These are phyloP conservation scores for Trichoderma sp. DNA, from an alignment of 2,329 filamentous ascomycete genomes.

Conservation along the genomic window DNA sequence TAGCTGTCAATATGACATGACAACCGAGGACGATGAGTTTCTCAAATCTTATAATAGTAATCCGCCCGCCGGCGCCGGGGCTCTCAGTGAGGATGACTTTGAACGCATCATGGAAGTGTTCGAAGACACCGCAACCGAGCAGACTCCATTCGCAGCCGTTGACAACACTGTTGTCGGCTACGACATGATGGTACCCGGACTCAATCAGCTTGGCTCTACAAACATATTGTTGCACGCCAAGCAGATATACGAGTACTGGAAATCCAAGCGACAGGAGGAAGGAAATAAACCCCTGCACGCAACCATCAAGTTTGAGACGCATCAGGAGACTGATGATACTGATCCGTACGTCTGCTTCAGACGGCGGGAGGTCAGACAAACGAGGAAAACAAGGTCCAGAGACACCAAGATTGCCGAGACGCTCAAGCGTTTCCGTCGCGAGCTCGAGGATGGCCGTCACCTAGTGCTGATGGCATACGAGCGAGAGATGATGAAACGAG, in stretches of 20 bases:
- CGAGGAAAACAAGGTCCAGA: constrained; percentile 89
- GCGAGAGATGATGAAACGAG: constrained; percentile 78
- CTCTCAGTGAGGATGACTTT: constrained; percentile 87
- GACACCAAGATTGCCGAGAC: constrained; percentile 96
- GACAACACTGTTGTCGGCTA: constrained; percentile 84
- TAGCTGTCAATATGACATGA: constrained; percentile 92
- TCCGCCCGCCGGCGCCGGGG: constrained; percentile 58
- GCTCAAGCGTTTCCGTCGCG: constrained; percentile 84
- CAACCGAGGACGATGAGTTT: constrained; percentile 83
- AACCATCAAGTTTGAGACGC: constrained; percentile 88
- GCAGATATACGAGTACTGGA: constrained; percentile 90
- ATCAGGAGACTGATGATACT: constrained; percentile 90
- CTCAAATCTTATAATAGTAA: constrained; percentile 83
- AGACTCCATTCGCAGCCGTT: constrained; percentile 86
- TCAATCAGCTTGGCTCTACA: constrained; percentile 55
- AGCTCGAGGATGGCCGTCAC: constrained; percentile 86
- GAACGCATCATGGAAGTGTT: constrained; percentile 95
- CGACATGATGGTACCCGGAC: constrained; percentile 73
- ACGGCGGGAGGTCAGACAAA: constrained; percentile 89
- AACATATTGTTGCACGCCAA: constrained; percentile 66
- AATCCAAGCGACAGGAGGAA: constrained; percentile 64
- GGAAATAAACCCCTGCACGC: constrained; percentile 77
- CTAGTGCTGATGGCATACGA: constrained; percentile 77
- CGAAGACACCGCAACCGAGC: constrained; percentile 80
- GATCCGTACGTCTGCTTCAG: constrained; percentile 99